Base-by-base conservation (phyloP, 164 flowering plant species). In the Piper betle region DNA sequence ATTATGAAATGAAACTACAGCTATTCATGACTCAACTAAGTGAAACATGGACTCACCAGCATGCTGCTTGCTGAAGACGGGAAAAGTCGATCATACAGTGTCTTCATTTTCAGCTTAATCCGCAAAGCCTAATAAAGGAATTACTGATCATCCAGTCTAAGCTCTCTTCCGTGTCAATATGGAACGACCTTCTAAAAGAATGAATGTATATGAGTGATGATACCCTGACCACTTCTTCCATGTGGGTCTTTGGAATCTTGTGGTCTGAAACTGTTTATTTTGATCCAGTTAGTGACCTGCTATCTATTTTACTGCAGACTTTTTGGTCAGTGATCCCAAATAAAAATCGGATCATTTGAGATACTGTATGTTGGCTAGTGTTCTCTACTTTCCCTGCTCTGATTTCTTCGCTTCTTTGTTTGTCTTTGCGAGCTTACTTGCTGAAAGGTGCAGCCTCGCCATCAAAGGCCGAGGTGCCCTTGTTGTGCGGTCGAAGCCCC, bases 401-500 rank as follows among this genome's bases (percentile, higher is more conserved):
- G n/a, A 39, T 56, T 52, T 4, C 52, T 64, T 53, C 59, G 59
- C 13, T n/a, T 39, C 54, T 46, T 43, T 68, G 58, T 69, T 70
- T 15, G 52, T 55, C 66, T 73, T 79, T 20, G 65, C 69, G 65
- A 78, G 43, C 77, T 67, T 85, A 65, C 93, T 91, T 69, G 86
- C 87, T 56, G 86, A 74, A 53, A 74, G 73, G 67, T 91, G 98
- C 66, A 88, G 66, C 62, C 96, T 84, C 42, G 81, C 81, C 54
- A 61, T 62, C 1, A 92, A 81, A 55, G 94, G 96, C 6, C 86
- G 75, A 0, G 98, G 98, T 58, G 88, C 86, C 52, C 96, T 71
- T 11, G 70, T 69, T 76, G 73, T 77, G 64, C 67, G 90, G 60
- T 92, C 96, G 61, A 89, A 92, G 61, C 97, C 98, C 64, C 98